A percentile compares a stretch with the other conserved stretches of the same genome.
phyloP scores from a whole-genome alignment of 2,329 filamentous ascomycete species.

The Sporothrix euskadiensis region DNA sequence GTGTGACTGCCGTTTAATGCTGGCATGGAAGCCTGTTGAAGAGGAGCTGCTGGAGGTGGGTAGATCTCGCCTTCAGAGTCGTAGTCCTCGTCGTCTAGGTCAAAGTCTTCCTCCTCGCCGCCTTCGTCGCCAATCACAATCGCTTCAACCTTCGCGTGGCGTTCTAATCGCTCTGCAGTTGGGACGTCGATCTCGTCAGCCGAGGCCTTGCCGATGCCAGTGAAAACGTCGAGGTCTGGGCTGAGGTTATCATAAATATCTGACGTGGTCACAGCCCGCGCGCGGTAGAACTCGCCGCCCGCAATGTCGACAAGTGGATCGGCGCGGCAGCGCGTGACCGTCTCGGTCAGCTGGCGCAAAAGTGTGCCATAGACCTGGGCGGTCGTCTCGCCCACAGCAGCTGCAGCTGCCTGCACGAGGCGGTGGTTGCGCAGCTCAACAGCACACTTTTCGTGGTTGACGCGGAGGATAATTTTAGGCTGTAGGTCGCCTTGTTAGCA shows the following conservation, averaged over 20 bases:
- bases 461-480: conserved; percentile 70
- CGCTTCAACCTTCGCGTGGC: conserved; percentile 35
- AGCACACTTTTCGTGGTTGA: conserved; percentile 83
- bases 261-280: conserved; percentile 51
- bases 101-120: conserved; percentile 42
- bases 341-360: conserved; percentile 68
- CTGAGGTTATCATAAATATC: conserved; percentile 59
- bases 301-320: conserved; percentile 53
- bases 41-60: background rate
- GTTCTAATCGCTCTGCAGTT: conserved; percentile 51
- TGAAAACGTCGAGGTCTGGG: conserved; percentile 53
- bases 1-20: conserved; percentile 13
- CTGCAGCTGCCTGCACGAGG: conserved; percentile 70
- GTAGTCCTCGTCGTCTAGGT: conserved; percentile 34
- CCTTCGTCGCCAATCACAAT: conserved; percentile 36
- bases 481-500: conserved; percentile 42
- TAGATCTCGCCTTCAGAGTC: conserved; percentile 37
- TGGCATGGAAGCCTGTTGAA: background rate
- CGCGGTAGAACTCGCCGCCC: conserved; percentile 39
- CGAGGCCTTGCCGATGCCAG: conserved; percentile 59
- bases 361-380: conserved; percentile 75
- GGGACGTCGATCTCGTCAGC: conserved; percentile 49
- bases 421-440: conserved; percentile 79
- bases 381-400: conserved; percentile 70
- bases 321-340: conserved; percentile 66